A percentile compares a stretch with the other conserved stretches of the same genome.
These are phyloP conservation scores for Mucor ambiguus DNA, from an alignment of 371 early-diverging fungal genomes.

Conservation along the genomic window DNA sequence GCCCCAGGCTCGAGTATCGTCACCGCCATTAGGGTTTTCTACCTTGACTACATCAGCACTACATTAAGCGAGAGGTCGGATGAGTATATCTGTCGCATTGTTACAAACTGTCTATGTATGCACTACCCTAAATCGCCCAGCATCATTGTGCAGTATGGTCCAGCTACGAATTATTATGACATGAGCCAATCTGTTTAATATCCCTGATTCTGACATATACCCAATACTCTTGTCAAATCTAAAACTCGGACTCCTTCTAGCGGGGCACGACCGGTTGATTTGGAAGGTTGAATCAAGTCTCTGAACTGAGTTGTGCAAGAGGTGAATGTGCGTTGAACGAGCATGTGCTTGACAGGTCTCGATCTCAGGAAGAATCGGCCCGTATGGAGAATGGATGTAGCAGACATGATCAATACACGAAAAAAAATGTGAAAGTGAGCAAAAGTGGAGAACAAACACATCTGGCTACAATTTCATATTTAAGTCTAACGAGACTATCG, in stretches of 20 bases:
- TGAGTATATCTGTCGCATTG: not conserved
- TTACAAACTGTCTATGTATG: too few species aligned
- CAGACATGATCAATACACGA: not conserved
- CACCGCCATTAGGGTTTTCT: constrained; percentile 80
- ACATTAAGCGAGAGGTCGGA: not conserved
- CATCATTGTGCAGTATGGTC: constrained; percentile 86
- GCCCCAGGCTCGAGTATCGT: constrained; percentile 90
- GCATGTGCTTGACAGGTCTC: constrained; percentile 2
- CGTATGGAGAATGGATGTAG: not conserved
- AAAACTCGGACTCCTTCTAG: constrained; percentile 78
- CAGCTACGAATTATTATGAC: constrained; percentile 45
- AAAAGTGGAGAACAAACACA: not conserved
- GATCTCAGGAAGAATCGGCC: not conserved
- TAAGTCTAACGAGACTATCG: not conserved
- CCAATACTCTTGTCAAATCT: constrained; percentile 84
- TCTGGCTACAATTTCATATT: not conserved
- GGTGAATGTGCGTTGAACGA: constrained; percentile 14
- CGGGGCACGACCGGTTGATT: constrained; percentile 38
- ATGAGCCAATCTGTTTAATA: not conserved
- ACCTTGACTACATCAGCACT: constrained; percentile 93
- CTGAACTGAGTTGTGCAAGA: constrained; percentile 2
- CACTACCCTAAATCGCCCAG: constrained; percentile 84
- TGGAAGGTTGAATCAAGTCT: constrained; percentile 14
- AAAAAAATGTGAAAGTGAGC: not conserved
- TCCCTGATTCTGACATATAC: constrained; percentile 31